These are phyloP conservation scores for Tulasnella sp. DNA, from an alignment of 768 basidiomycete genomes.

Conservation along the genomic window DNA sequence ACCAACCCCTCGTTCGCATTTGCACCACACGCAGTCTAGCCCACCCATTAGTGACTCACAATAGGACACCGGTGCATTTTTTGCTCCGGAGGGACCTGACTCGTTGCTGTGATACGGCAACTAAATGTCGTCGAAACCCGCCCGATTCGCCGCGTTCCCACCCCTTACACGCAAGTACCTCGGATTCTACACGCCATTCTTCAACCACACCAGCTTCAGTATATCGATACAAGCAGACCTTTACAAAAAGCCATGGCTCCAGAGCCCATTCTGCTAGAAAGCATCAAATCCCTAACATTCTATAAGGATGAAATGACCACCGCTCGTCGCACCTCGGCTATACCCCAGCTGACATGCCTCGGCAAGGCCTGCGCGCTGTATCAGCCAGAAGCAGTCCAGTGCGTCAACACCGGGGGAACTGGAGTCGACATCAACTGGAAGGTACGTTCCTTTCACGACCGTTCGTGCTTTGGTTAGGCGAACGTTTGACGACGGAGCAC, in stretches of 20 bases:
- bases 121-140: background rate
- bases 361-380: slow-evolving; percentile 71
- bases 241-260: slow-evolving; percentile 34
- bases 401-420: slow-evolving; percentile 66
- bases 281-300: slow-evolving; percentile 70
- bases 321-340: slow-evolving; percentile 55
- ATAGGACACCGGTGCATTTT: background rate
- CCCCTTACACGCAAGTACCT: background rate
- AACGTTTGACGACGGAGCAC: background rate
- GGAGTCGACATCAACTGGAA: slow-evolving; percentile 88
- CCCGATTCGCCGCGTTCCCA: background rate
- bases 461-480: background rate
- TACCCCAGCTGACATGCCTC: slow-evolving; percentile 72
- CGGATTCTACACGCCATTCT: background rate
- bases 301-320: slow-evolving; percentile 60
- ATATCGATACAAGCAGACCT: background rate
- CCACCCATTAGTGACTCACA: background rate
- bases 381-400: slow-evolving; percentile 79
- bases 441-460: slow-evolving; percentile 38
- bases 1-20: no score
- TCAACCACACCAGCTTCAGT: background rate
- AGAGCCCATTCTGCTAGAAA: slow-evolving; percentile 63
- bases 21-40: no score
- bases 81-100: background rate
- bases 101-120: background rate